phyloP scores from a whole-genome alignment of 2,329 filamentous ascomycete species.

The Byssochlamys sp. region DNA sequence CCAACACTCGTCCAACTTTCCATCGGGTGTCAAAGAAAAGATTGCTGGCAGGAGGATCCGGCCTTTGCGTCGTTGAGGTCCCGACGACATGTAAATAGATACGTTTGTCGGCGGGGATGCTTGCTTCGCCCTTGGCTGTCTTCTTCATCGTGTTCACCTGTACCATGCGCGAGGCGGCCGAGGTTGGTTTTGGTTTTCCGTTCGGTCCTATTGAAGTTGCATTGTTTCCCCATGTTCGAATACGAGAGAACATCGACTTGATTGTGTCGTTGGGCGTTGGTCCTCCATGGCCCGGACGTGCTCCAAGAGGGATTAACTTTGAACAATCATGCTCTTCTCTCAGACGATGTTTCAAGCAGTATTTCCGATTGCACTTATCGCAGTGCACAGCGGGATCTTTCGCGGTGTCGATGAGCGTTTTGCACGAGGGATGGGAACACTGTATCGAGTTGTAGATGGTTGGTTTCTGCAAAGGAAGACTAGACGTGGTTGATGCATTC shows the following conservation, averaged over 20 bases:
- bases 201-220: slow-evolving; percentile 42
- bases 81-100: slow-evolving; percentile 86
- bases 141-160: slow-evolving; percentile 73
- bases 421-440: slow-evolving; percentile 41
- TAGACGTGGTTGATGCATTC: slow-evolving; percentile 17
- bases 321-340: slow-evolving; percentile 71
- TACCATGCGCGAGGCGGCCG: slow-evolving; percentile 54
- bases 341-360: slow-evolving; percentile 44
- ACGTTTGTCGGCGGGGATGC: slow-evolving; percentile 70
- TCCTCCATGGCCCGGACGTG: slow-evolving; percentile 35
- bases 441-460: slow-evolving; percentile 47
- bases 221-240: slow-evolving; percentile 70
- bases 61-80: slow-evolving; percentile 71
- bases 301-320: slow-evolving; percentile 57
- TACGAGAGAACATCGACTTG: slow-evolving; percentile 61
- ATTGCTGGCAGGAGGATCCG: slow-evolving; percentile 70
- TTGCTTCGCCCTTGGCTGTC: slow-evolving; percentile 79
- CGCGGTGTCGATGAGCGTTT: slow-evolving; percentile 44
- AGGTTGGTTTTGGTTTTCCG: slow-evolving; percentile 52
- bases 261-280: slow-evolving; percentile 52
- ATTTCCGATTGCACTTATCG: slow-evolving; percentile 39
- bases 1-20: slow-evolving; percentile 64
- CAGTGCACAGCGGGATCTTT: slow-evolving; percentile 44
- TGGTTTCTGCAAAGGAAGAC: slow-evolving; percentile 37
- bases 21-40: slow-evolving; percentile 77